phyloP scores from a whole-genome alignment of 306 rosid genomes.

The Leucaena leucocephala region DNA sequence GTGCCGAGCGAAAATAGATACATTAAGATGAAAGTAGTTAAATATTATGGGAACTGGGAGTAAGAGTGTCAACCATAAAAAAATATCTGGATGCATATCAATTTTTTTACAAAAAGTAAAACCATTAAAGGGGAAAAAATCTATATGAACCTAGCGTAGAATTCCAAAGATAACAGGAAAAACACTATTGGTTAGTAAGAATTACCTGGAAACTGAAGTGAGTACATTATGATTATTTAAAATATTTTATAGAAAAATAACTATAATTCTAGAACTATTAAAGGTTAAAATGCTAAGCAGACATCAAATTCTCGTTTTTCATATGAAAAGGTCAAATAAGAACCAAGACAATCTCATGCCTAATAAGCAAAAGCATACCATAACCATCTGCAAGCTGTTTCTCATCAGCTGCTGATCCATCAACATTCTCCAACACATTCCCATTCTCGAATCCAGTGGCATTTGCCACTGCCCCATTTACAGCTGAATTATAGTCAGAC shows the following conservation, averaged over 20 bases:
- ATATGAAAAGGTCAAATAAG: neutral
- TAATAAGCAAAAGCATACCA: conserved; percentile 48
- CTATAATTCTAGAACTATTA: neutral
- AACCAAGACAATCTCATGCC: neutral
- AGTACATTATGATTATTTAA: neutral
- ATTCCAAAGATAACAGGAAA: conserved; percentile 6
- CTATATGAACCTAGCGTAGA: neutral
- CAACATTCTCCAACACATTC: conserved; percentile 51
- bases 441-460: conserved; percentile 61
- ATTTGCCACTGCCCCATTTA: conserved; percentile 47
- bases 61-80: no score
- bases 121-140: neutral
- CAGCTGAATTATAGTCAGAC: conserved; percentile 54
- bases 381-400: conserved; percentile 72
- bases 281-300: neutral
- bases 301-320: neutral
- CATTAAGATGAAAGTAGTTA: neutral
- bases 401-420: conserved; percentile 50
- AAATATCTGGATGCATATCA: neutral
- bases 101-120: neutral
- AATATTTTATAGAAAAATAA: conserved; percentile 9
- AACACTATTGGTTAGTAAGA: neutral
- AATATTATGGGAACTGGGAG: neutral
- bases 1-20: no score
- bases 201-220: conserved; percentile 13